Evolutionary conservation across 116 monocot genomes (phyloP), one percentile per base, ranked within the genome.

Genomic region (Iris pallida): DNA sequence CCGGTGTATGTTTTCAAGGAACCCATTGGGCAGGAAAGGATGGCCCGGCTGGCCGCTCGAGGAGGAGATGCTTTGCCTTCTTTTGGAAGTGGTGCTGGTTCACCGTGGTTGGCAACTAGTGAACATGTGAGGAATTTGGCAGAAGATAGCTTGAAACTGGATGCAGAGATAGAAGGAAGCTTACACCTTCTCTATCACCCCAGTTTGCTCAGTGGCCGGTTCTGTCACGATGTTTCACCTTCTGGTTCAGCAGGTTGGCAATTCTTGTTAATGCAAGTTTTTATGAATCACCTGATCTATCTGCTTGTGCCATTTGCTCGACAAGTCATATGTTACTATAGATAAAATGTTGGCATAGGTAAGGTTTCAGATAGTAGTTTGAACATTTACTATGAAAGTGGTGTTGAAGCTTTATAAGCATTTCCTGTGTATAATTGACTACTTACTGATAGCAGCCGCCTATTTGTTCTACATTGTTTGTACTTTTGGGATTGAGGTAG

Each of bases 1-100:
- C 87, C 97, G 47, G 55, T 97, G 59, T 97, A 97, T 80, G 88
- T 92, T 59, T 97, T 97, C 65, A 97, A 87, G 76, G 97, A 97
- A 64, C 81, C 92, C 15, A 83, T 92, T 70, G 97, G 97, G 8
- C 69, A 74, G 17, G 97, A 97, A 60, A 81, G 76, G 48, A 97
- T 97, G 92, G 53, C 63, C 6, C 79, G 87, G 14, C 71, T 92
- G 61, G 87, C 97, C 65, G 65, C 68, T 1, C 78, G 92, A 49
- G 92, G 97, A 68, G 89, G 89, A 43, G 92, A 97, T 85, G 63
- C 71, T 18, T 59, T 97, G 61, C 89, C 97, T 65, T 78, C 72
- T 81, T 97, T 97, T 74, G 89, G 92, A 55, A 81, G 61, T 68
- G 90, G 86, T 59, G 92, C 87, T 10, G 87, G 92, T 12, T 71